Evolutionary conservation across 495 filamentous ascomycete species (phyloP), one percentile per base, ranked within the genome.

Genomic region (Aspergillus homomorphus): DNA sequence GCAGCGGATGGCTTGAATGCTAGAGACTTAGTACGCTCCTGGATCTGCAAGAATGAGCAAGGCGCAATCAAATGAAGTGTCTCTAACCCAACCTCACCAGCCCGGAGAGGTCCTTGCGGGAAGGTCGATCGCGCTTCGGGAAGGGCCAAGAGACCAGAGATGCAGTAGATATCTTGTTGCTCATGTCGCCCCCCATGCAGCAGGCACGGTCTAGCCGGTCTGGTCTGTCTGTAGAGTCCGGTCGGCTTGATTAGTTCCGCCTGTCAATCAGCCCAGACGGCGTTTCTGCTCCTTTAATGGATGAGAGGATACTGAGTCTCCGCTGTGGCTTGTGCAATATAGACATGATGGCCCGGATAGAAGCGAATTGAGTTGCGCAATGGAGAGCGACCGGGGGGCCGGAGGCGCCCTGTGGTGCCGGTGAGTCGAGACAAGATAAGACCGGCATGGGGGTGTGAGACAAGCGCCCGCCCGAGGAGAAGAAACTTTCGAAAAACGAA

Each of bases 371-470:
- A 51, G 48, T 51, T 51, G 48, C 10, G 48, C 48, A 28, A 51
- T 30, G 24, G 22, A 28, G n/a, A 18, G 23, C 2, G 45, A 48
- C 45, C 20, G 45, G 45, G 45, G 45, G 19, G 19, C 20, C 16
- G 46, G 46, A 26, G 46, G 46, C 28, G 48, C 48, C 48, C 48
- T 51, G 48, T 28, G 23, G 48, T 51, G 48, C n/a, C 30, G 55
- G 55, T 57, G 55, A 51, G 48, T 43, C 55, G 30, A 52, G 46
- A 55, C 53, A 55, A 55, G 60, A 62, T 51, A 57, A 55, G 49
- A 56, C 41, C 38, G 60, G 55, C 49, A 38, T 38, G 45, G 33
- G 24, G 28, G 4, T 8, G 60, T 58, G 56, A 62, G 55, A 62
- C 60, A 58, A 62, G 51, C 51, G 60, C 55, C 51, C 51, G 54